phyloP scores from a whole-genome alignment of 2,329 filamentous ascomycete species.

The Pseudogymnoascus sp. region DNA sequence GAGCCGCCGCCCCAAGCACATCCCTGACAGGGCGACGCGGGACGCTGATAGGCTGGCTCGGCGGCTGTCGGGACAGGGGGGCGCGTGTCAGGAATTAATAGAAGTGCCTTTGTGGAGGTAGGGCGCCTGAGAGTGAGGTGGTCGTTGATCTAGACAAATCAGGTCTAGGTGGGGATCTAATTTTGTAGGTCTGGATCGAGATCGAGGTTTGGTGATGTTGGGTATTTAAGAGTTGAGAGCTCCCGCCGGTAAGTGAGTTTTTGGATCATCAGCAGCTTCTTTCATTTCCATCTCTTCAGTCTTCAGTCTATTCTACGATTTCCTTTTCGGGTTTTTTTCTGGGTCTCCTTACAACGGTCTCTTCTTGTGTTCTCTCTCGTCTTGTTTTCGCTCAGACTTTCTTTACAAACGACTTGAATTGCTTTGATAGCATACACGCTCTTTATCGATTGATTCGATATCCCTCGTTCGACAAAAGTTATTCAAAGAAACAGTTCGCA shows the following conservation, averaged over 20 bases:
- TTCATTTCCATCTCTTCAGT: not conserved
- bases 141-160: not conserved
- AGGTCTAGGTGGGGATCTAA: not conserved
- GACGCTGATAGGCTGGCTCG: not conserved
- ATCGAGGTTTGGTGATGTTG: not conserved
- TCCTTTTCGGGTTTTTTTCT: not conserved
- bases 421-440: not conserved
- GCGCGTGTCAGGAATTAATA: not conserved
- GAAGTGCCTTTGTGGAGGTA: not conserved
- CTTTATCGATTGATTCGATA: slow-evolving; percentile 1
- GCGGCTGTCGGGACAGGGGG: not conserved
- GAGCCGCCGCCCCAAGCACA: not conserved
- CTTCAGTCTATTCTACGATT: not conserved
- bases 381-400: not conserved
- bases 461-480: not conserved
- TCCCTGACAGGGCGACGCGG: not conserved
- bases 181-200: not conserved
- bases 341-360: slow-evolving; percentile 1
- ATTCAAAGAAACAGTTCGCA: not conserved
- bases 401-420: not conserved
- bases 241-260: not conserved
- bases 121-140: not conserved
- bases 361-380: not conserved
- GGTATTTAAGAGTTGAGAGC: not conserved
- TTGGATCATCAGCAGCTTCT: not conserved